These are phyloP conservation scores for Geotrichum bryndzae DNA, from an alignment of 1,139 yeast genomes.

Conservation along the genomic window DNA sequence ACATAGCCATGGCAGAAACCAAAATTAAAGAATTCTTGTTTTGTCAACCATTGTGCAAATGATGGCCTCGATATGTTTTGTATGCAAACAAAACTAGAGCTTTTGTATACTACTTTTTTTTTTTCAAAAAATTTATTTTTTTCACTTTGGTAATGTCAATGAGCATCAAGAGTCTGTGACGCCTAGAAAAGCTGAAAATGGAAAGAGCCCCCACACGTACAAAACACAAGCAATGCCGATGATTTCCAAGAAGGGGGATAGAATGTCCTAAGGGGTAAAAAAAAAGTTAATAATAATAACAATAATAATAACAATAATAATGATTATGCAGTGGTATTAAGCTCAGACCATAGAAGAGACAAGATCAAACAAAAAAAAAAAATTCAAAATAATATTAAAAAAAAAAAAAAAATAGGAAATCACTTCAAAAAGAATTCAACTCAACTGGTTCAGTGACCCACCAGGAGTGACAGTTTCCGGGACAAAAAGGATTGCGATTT, in stretches of 20 bases:
- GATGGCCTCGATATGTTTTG: too few species aligned
- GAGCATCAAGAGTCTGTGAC: too few species aligned
- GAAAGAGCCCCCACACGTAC: too few species aligned
- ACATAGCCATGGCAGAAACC: background rate
- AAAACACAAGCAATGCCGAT: too few species aligned
- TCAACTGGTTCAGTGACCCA: slow-evolving; percentile 4
- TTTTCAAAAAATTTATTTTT: too few species aligned
- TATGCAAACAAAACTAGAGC: too few species aligned
- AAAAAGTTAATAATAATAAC: too few species aligned
- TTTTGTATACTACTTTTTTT: too few species aligned
- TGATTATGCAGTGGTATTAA: background rate
- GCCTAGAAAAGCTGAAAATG: too few species aligned
- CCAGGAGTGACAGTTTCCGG: slow-evolving; percentile 8
- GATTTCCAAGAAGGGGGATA: background rate
- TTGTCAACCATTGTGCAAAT: background rate
- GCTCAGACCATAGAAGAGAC: too few species aligned
- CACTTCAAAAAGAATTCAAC: background rate
- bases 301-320: background rate
- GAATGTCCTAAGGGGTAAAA: background rate
- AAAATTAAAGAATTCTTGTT: too few species aligned
- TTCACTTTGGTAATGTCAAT: too few species aligned
- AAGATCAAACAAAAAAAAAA: background rate
- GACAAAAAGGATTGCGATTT: slow-evolving; percentile 9
- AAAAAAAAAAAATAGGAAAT: background rate
- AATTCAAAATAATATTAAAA: background rate